phyloP scores from a whole-genome alignment of 768 basidiomycete genomes.

The Suillus subaureus region DNA sequence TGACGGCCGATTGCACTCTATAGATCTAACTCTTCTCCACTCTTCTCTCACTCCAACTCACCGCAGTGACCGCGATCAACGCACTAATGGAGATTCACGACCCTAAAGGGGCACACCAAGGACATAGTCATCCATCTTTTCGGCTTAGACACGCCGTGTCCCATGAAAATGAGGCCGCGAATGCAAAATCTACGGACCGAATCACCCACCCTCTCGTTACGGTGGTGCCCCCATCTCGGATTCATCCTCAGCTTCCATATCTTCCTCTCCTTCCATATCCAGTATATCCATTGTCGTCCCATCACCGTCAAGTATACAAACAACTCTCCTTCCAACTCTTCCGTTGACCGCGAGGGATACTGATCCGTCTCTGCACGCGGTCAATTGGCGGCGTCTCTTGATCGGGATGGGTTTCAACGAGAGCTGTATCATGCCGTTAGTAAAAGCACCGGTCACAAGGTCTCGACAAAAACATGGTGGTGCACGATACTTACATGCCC shows the following conservation, averaged over 20 bases:
- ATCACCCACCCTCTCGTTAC: slow-evolving; percentile 22
- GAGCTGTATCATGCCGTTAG: slow-evolving; percentile 47
- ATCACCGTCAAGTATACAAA: slow-evolving; percentile 67
- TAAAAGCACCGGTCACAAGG: slow-evolving; percentile 31
- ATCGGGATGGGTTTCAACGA: slow-evolving; percentile 51
- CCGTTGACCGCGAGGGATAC: slow-evolving; percentile 76
- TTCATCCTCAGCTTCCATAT: slow-evolving; percentile 44
- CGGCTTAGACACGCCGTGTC: slow-evolving; percentile 26
- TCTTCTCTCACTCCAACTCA: slow-evolving; percentile 42
- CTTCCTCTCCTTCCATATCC: slow-evolving; percentile 72
- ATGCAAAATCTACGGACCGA: slow-evolving; percentile 23
- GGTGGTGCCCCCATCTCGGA: slow-evolving; percentile 26
- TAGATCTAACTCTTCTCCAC: slow-evolving; percentile 12
- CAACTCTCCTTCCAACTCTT: slow-evolving; percentile 70
- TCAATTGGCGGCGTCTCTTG: slow-evolving; percentile 57
- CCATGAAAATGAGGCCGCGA: slow-evolving; percentile 33
- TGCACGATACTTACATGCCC: slow-evolving; percentile 60
- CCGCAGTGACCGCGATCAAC: slow-evolving; percentile 44
- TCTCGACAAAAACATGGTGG: slow-evolving; percentile 32
- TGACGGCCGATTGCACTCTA: slow-evolving; percentile 14
- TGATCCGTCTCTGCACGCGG: slow-evolving; percentile 50
- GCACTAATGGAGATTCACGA: slow-evolving; percentile 38
- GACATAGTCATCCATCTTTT: slow-evolving; percentile 33
- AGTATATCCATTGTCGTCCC: slow-evolving; percentile 70
- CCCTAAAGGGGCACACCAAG: slow-evolving; percentile 37